Evolutionary conservation across 2,329 filamentous ascomycete species (phyloP).

Genomic region (Aureobasidium sp.): DNA sequence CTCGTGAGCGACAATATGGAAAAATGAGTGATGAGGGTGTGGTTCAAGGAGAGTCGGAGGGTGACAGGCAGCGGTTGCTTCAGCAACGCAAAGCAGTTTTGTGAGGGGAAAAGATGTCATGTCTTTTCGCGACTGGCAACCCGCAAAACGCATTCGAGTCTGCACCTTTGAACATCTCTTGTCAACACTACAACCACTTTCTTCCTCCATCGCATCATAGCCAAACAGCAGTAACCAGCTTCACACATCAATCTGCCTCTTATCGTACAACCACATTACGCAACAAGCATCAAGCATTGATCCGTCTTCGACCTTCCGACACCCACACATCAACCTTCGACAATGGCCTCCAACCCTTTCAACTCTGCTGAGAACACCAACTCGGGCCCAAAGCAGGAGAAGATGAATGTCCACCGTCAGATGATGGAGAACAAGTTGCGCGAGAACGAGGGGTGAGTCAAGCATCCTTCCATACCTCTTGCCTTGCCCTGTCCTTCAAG

Average conservation of each 20-base stretch:
- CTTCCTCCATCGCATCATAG: not conserved
- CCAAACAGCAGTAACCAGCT: not conserved
- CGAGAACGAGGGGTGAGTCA: slow-evolving; percentile 8
- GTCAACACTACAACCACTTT: not conserved
- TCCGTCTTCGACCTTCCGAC: not conserved
- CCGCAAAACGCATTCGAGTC: not conserved
- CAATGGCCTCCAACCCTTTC: slow-evolving; percentile 14
- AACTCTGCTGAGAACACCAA: slow-evolving; percentile 20
- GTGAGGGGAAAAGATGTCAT: slow-evolving; percentile 10
- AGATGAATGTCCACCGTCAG: slow-evolving; percentile 70
- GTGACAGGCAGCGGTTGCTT: not conserved
- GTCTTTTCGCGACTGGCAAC: not conserved
- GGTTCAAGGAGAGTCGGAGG: not conserved
- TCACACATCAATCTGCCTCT: not conserved
- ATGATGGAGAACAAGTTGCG: slow-evolving; percentile 47
- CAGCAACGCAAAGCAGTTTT: slow-evolving; percentile 10
- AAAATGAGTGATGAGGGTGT: not conserved
- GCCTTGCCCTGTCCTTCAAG: not conserved
- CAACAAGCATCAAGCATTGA: not conserved
- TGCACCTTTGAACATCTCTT: not conserved
- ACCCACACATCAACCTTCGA: not conserved
- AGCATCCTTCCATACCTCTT: not conserved
- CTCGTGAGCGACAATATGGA: not conserved
- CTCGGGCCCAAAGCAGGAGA: slow-evolving; percentile 30
- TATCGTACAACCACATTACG: not conserved